Conservation (phyloP, 768 basidiomycete genomes). For the Boletus rex-veris region DNA sequence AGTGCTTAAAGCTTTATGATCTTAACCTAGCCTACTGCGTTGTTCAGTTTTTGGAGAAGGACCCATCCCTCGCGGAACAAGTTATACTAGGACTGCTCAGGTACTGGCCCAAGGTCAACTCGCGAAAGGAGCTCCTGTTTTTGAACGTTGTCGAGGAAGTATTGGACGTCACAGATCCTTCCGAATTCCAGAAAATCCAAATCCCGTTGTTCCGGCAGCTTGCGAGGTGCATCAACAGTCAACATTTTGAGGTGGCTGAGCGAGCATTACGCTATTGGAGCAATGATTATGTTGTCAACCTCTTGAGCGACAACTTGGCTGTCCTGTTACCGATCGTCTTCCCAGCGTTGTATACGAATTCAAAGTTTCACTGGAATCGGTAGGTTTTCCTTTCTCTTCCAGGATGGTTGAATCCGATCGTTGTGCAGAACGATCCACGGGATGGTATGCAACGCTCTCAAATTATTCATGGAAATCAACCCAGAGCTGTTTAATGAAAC, state of each 20-base stretch:
- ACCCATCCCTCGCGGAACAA: conserved; percentile 86
- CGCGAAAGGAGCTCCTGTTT: conserved; percentile 99
- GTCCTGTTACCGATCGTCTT: conserved; percentile 94
- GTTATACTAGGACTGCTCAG: conserved; percentile 94
- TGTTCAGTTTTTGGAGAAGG: conserved; percentile 98
- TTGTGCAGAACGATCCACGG: conserved; percentile 87
- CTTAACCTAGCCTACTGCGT: conserved; percentile 99
- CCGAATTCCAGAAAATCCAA: conserved; percentile 96
- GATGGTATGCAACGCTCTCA: conserved; percentile 98
- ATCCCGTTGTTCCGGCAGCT: conserved; percentile 90
- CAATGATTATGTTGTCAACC: conserved; percentile 98
- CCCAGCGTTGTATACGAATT: conserved; percentile 93
- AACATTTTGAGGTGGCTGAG: conserved; percentile 99
- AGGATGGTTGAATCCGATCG: conserved; percentile 6
- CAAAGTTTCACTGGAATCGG: conserved; percentile 98
- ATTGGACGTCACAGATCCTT: conserved; percentile 94
- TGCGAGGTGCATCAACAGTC: conserved; percentile 95
- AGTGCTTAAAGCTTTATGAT: conserved; percentile 95
- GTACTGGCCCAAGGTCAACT: conserved; percentile 99
- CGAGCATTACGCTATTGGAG: conserved; percentile 98
- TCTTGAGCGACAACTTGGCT: conserved; percentile 95
- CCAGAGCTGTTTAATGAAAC: conserved; percentile 92
- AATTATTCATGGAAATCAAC: conserved; percentile 99
- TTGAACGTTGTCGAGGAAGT: conserved; percentile 99
- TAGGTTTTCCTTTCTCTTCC: conserved; percentile 37